Conservation (phyloP, 768 basidiomycete genomes). For the Udeniomyces megalosporus region DNA sequence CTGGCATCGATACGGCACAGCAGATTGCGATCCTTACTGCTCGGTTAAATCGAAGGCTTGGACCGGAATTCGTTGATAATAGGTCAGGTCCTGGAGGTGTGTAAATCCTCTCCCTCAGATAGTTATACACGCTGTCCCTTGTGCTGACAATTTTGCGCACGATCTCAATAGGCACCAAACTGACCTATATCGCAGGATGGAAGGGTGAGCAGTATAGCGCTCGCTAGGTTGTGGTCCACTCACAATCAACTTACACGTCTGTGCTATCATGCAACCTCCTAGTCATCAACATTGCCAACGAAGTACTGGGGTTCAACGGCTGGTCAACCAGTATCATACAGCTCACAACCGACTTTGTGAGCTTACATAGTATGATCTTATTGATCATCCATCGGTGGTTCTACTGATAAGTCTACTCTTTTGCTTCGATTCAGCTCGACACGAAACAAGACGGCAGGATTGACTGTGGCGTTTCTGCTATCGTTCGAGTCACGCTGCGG, state of each 20-base stretch:
- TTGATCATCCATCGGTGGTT: slow-evolving; percentile 13
- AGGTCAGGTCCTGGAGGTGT: slow-evolving; percentile 53
- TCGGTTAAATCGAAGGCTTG: slow-evolving; percentile 71
- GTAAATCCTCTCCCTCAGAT: neutral
- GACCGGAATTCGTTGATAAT: slow-evolving; percentile 83
- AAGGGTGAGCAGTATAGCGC: slow-evolving; percentile 34
- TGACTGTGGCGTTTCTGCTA: slow-evolving; percentile 44
- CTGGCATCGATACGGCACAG: slow-evolving; percentile 35
- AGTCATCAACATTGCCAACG: slow-evolving; percentile 86
- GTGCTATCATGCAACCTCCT: no score
- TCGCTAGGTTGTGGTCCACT: no score
- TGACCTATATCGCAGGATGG: slow-evolving; percentile 95
- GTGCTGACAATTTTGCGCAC: neutral
- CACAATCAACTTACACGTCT: neutral
- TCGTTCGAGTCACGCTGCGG: slow-evolving; percentile 68
- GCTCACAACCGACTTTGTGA: slow-evolving; percentile 39
- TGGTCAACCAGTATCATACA: slow-evolving; percentile 71
- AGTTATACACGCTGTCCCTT: no score
- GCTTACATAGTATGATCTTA: slow-evolving; percentile 27
- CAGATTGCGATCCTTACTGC: slow-evolving; percentile 59
- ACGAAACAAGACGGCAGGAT: slow-evolving; percentile 41
- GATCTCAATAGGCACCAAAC: slow-evolving; percentile 42
- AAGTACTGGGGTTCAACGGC: slow-evolving; percentile 95
- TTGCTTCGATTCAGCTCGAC: slow-evolving; percentile 42
- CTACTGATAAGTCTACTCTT: neutral